phyloP scores from a whole-genome alignment of 306 rosid genomes.

The Medicago arabica region DNA sequence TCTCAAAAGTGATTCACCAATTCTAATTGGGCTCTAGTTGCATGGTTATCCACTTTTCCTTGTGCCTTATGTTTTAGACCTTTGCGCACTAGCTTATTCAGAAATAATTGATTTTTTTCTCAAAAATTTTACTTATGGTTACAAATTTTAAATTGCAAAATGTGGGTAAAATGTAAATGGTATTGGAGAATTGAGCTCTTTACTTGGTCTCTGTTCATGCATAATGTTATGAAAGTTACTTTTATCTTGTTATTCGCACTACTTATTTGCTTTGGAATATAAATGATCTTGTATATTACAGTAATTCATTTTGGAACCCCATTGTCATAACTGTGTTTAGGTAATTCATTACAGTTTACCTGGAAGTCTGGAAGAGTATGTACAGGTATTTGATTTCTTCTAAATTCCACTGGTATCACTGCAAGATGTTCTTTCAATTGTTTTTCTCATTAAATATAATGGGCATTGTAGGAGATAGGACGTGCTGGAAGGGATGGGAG shows the following conservation, averaged over 20 bases:
- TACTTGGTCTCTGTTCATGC: constrained; percentile 34
- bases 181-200: constrained; percentile 21
- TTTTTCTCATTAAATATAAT: constrained; percentile 37
- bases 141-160: not conserved
- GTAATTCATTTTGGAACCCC: constrained; percentile 34
- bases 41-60: constrained; percentile 17
- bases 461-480: constrained; percentile 73
- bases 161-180: constrained; percentile 21
- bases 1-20: constrained; percentile 37
- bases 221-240: constrained; percentile 12
- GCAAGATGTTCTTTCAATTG: constrained; percentile 34
- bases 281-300: constrained; percentile 21
- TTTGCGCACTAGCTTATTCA: constrained; percentile 32
- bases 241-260: constrained; percentile 36
- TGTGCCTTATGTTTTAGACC: constrained; percentile 23
- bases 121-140: constrained; percentile 20
- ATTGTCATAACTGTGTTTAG: constrained; percentile 53
- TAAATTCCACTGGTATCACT: constrained; percentile 15
- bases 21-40: constrained; percentile 36
- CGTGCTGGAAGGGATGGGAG: constrained; percentile 97
- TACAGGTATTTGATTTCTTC: constrained; percentile 68
- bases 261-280: constrained; percentile 28
- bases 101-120: constrained; percentile 29
- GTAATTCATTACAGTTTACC: constrained; percentile 96
- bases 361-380: constrained; percentile 94